Conservation (phyloP, 1,284 basidiomycete genomes). For the Gymnopus androsaceus region DNA sequence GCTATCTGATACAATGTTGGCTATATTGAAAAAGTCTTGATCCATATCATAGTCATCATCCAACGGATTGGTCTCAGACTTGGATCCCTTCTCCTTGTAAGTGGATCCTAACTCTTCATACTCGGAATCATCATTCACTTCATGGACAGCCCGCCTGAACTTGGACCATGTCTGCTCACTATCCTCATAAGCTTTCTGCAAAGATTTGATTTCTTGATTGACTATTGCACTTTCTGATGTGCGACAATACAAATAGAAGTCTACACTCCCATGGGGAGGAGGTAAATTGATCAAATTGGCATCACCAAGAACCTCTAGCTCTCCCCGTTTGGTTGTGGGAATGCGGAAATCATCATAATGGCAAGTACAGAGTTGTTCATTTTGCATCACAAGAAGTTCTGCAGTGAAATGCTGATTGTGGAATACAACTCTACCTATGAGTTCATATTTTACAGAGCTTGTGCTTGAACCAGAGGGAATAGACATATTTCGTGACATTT, state of each 20-base stretch:
- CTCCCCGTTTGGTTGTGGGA: not conserved
- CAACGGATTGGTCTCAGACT: not conserved
- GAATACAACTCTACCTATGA: not conserved
- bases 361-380: not conserved
- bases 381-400: not conserved
- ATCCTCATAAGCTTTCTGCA: not conserved
- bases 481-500: not conserved
- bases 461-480: not conserved
- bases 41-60: too few relatives aligned
- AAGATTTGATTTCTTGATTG: not conserved
- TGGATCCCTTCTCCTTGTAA: not conserved
- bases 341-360: not conserved
- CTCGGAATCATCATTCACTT: not conserved
- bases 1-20: too few relatives aligned
- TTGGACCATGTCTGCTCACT: not conserved
- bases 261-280: not conserved
- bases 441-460: not conserved
- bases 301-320: not conserved
- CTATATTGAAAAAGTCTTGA: too few relatives aligned
- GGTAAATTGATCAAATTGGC: not conserved
- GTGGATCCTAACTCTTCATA: not conserved
- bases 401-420: not conserved
- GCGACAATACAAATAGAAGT: not conserved
- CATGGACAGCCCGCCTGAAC: not conserved
- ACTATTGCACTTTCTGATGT: not conserved